phyloP scores from a whole-genome alignment of 2,329 filamentous ascomycete genomes.

The Penicillium palitans region DNA sequence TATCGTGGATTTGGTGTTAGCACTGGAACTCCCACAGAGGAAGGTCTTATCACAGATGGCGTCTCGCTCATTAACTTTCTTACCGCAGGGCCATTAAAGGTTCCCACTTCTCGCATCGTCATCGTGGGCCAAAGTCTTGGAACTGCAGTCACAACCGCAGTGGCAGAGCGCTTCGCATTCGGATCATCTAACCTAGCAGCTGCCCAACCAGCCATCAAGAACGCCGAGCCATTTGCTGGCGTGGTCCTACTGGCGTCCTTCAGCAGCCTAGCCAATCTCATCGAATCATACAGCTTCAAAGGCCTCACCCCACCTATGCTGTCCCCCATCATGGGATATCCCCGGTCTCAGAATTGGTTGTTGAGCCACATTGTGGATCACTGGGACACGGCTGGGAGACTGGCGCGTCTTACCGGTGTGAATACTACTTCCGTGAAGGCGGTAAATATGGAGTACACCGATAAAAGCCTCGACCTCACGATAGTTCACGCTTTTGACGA shows the following conservation, averaged over 20 bases:
- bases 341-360: constrained; percentile 62
- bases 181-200: constrained; percentile 35
- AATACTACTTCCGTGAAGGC: constrained; percentile 37
- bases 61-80: constrained; percentile 69
- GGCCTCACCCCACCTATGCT: constrained; percentile 73
- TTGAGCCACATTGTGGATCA: constrained; percentile 69
- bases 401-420: constrained; percentile 49
- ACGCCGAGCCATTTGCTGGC: constrained; percentile 68
- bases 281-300: constrained; percentile 75
- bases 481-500: constrained; percentile 82
- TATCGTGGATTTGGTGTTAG: constrained; percentile 86
- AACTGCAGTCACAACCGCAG: constrained; percentile 76
- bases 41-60: constrained; percentile 77
- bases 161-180: constrained; percentile 69
- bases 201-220: constrained; percentile 44
- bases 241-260: constrained; percentile 80
- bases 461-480: constrained; percentile 60
- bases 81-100: constrained; percentile 57
- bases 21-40: constrained; percentile 76
- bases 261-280: constrained; percentile 68
- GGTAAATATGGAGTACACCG: constrained; percentile 55
- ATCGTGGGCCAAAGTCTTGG: constrained; percentile 85
- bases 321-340: constrained; percentile 69
- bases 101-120: constrained; percentile 72
- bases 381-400: constrained; percentile 72